Percentiles rank a stretch among this genome's conserved stretches.
phyloP scores from a whole-genome alignment of 2,329 filamentous ascomycete genomes.

The Trichoderma koningii region DNA sequence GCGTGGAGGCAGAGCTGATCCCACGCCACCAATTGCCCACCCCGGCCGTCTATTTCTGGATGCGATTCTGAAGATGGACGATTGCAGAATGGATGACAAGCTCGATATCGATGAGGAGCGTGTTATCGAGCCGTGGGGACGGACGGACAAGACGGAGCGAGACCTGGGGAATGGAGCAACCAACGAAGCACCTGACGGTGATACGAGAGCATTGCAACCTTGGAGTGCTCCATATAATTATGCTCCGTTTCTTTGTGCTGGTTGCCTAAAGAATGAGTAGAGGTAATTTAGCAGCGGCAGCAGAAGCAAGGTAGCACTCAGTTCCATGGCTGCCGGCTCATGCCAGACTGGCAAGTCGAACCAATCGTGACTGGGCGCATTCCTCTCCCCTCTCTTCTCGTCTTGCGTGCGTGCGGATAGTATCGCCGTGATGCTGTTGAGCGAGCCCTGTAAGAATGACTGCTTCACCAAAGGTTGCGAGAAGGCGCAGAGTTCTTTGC shows the following conservation, averaged over 20 bases:
- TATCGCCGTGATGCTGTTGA: background rate
- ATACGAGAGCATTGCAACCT: background rate
- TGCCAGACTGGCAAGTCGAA: conserved; percentile 21
- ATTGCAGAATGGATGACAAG: conserved; percentile 12
- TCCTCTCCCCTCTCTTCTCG: too few species aligned
- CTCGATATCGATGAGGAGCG: background rate
- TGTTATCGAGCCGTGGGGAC: background rate
- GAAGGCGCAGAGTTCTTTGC: too few species aligned
- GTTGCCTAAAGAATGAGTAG: background rate
- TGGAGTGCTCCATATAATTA: conserved; percentile 7
- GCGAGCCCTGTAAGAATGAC: too few species aligned
- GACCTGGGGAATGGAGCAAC: conserved; percentile 17
- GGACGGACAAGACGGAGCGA: background rate
- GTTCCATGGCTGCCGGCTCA: background rate
- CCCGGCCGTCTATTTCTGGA: conserved; percentile 14
- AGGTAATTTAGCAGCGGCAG: background rate
- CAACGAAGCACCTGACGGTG: background rate
- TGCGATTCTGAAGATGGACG: background rate
- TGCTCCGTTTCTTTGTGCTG: background rate
- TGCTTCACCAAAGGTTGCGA: too few species aligned
- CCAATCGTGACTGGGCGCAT: background rate
- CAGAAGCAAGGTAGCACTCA: too few species aligned
- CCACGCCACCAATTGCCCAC: conserved; percentile 14
- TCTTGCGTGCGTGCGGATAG: background rate
- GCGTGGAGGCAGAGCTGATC: conserved; percentile 8